Percentiles rank a stretch among this genome's conserved stretches.
Evolutionary conservation across 2,329 filamentous ascomycete species (phyloP).

Genomic region (Botrytis tulipae): DNA sequence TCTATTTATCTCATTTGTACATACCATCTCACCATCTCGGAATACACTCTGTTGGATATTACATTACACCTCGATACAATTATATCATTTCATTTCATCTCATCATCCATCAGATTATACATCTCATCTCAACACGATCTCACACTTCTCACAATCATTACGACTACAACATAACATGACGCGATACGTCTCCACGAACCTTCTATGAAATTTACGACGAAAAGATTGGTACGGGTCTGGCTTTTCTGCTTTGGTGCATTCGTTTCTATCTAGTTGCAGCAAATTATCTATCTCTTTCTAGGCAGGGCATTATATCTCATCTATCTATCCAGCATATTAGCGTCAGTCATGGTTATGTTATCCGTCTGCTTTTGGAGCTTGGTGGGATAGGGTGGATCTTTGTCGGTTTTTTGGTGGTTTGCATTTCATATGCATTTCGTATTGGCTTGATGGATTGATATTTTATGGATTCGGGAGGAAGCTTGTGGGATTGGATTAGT

Average conservation of each 20-base stretch:
- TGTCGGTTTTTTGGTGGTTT: not conserved
- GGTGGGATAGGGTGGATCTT: not conserved
- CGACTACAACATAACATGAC: not conserved
- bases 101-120: not conserved
- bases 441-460: not conserved
- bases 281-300: not conserved
- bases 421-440: not conserved
- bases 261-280: not conserved
- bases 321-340: conserved; percentile 4
- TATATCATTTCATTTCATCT: not conserved
- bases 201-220: not conserved
- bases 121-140: not conserved
- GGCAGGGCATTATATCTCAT: not conserved
- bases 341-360: not conserved
- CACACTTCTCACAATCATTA: conserved; percentile 10
- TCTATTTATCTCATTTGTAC: conserved; percentile 3
- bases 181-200: not conserved
- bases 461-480: not conserved
- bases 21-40: not conserved
- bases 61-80: not conserved
- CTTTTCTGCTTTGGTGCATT: not conserved
- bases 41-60: not conserved
- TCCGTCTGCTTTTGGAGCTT: not conserved
- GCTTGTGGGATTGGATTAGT: not conserved
- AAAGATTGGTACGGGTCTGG: not conserved